Base-by-base conservation (phyloP, 768 basidiomycete species). In the Mrakia gelida region DNA sequence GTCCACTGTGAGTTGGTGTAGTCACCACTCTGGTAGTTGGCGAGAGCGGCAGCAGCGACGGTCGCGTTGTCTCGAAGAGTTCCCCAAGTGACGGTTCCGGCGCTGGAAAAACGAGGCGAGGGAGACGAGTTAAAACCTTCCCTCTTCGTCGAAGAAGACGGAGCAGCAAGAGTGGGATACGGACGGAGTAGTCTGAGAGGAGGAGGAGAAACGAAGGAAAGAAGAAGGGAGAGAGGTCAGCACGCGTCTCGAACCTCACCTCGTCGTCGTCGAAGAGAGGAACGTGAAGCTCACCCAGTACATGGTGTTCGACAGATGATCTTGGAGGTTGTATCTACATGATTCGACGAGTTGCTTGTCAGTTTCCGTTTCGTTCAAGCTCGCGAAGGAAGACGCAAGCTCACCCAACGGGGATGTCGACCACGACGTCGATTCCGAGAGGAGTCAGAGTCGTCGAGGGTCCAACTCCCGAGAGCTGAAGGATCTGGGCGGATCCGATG, bases 381-480 rank as follows among this genome's bases (percentile, higher is more conserved):
- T n/a, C 21, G n/a, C 3, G 9, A 21, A 30, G 65, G 34, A 38
- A 18, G 34, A 28, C 26, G 59, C 2, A 34, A 30, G 38, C 65
- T 41, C 30, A 67, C 1, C 90, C 90, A 67, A 91, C 89, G 72
- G 89, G 90, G 8, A 89, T 88, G 8, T 90, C 86, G 59, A 87
- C 86, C 52, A 86, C 80, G 32, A 85, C 83, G 71, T 72, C 52
- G 41, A 91, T 86, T 23, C 86, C 86, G 16, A 86, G 87, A 11
- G 84, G 83, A 30, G 84, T 80, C 59, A 91, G 84, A 1, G 89
- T 87, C 75, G 89, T 88, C 73, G 82, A 81, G 0, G 89, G 88
- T 0, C 90, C 90, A 75, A 91, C 86, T 75, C 90, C 90, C 75
- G 88, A 89, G 21, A 87, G 84, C 84, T 88, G 84, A 21, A 91